Base-by-base conservation (phyloP, 2,329 filamentous ascomycete species). In the Fusarium napiforme region DNA sequence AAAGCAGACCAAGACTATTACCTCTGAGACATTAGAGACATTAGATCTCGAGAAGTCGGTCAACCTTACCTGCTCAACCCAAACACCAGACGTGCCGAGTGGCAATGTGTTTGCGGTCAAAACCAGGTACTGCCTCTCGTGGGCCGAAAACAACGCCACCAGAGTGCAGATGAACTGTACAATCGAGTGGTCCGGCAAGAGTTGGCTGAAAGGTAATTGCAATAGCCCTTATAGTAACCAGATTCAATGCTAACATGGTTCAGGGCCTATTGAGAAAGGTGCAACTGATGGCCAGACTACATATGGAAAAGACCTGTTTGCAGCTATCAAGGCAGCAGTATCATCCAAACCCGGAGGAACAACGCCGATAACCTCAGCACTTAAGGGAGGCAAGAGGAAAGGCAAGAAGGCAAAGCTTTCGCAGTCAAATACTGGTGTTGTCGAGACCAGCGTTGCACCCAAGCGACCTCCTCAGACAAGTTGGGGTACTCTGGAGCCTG, bases 161-260 rank as follows among this genome's bases (percentile, higher is more conserved):
- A 89, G 95, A 34, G 84, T 99, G 36, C 90, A 96, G 70, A 92
- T 96, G 84, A 98, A 92, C 75, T 98, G 94, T 81, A 92, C 91
- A 5, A 93, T 98, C 47, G 97, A 99, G 79, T 99, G 97, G 97
- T 92, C 92, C 7, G 95, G 95, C 77, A 99, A 98, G 87, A 98
- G 95, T 85, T 99, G 96, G 96, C 85, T 99, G 50, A 98, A 96
- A 85, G 94, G 95, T 97, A 85, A 80, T 86, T 79, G 10, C n/a
- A 50, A 34, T 55, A 1, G 15, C 39, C 43, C 49, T n/a, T 19
- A 30, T 28, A 18, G 28, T 28, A 28, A n/a, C 18, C 21, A 43
- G 16, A 32, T 34, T 23, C 16, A 30, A 55, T 67, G 56, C 81
- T 85, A 72, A 86, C 66, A 39, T 26, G 56, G 59, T 47, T 40